Percentiles rank a stretch among this genome's conserved stretches.
phyloP scores from a whole-genome alignment of 2,329 filamentous ascomycete genomes.

The Ascocoryne sarcoides region DNA sequence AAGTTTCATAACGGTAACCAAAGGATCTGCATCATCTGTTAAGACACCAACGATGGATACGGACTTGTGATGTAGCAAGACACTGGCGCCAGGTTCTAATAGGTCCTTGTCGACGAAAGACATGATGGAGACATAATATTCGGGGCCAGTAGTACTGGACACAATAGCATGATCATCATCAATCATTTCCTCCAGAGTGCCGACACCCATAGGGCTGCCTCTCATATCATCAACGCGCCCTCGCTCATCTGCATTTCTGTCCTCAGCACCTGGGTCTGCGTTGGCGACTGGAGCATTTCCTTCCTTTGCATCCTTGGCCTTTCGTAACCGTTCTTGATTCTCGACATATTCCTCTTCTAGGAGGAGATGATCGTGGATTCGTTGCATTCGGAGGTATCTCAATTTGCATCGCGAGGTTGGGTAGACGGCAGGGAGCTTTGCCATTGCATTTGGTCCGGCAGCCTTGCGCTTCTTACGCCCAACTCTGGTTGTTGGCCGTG shows the following conservation, averaged over 20 bases:
- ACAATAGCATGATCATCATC: slow-evolving; percentile 99
- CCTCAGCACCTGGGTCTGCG: slow-evolving; percentile 63
- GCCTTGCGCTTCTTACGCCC: slow-evolving; percentile 98
- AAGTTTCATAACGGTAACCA: slow-evolving; percentile 98
- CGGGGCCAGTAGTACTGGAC: slow-evolving; percentile 90
- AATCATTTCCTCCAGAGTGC: slow-evolving; percentile 96
- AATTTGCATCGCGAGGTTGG: slow-evolving; percentile 97
- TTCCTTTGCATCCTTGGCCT: slow-evolving; percentile 76
- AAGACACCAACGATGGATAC: slow-evolving; percentile 96
- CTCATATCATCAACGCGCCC: slow-evolving; percentile 96
- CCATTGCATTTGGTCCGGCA: slow-evolving; percentile 84
- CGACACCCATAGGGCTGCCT: slow-evolving; percentile 96
- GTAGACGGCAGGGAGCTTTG: slow-evolving; percentile 89
- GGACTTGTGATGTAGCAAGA: slow-evolving; percentile 93
- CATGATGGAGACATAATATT: slow-evolving; percentile 99
- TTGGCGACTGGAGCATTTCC: slow-evolving; percentile 49
- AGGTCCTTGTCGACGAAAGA: slow-evolving; percentile 99
- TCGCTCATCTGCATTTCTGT: slow-evolving; percentile 89
- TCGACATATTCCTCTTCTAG: slow-evolving; percentile 98
- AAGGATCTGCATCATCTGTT: slow-evolving; percentile 89
- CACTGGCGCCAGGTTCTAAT: slow-evolving; percentile 89
- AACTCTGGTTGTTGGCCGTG: slow-evolving; percentile 90
- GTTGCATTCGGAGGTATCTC: slow-evolving; percentile 93
- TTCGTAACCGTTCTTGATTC: slow-evolving; percentile 93
- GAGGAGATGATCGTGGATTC: slow-evolving; percentile 93